These are phyloP conservation scores for Bruguiera hainesii DNA, from an alignment of 441 rosid genomes.

Conservation along the genomic window DNA sequence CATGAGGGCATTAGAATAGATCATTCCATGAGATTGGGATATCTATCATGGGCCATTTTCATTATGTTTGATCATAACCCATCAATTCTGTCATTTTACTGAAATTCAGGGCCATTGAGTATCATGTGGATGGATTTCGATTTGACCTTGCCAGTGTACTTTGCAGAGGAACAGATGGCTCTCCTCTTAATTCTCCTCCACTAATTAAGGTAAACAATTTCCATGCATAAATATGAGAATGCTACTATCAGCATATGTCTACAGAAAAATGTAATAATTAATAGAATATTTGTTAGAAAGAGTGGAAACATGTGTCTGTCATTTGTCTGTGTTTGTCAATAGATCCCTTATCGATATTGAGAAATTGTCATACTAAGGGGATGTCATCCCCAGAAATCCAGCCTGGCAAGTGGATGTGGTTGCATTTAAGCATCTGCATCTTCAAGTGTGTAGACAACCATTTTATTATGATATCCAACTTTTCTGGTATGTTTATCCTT, in stretches of 20 bases:
- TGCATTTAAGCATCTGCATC: too few relatives aligned
- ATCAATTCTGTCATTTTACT: constrained; percentile 13
- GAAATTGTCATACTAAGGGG: not conserved
- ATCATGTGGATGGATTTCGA: constrained; percentile 94
- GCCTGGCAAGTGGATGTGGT: not conserved
- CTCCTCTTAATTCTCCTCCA: constrained; percentile 81
- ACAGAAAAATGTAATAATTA: too few relatives aligned
- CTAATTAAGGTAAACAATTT: constrained; percentile 56
- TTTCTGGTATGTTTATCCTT: too few relatives aligned
- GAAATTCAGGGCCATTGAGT: constrained; percentile 63
- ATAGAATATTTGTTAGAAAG: not conserved
- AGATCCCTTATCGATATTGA: not conserved
- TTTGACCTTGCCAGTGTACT: constrained; percentile 95
- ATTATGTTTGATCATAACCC: not conserved
- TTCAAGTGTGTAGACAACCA: not conserved
- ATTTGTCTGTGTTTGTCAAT: not conserved
- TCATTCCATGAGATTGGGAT: not conserved
- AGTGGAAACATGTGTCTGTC: not conserved
- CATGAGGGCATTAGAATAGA: not conserved
- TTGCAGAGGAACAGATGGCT: constrained; percentile 93
- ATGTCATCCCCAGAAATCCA: not conserved
- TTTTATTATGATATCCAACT: not conserved
- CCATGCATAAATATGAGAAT: constrained; percentile 4
- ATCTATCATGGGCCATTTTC: not conserved
- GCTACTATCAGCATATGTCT: too few relatives aligned